Evolutionary conservation across 176 grass and related monocot species (phyloP).

Genomic region (Saccharum officinarum): DNA sequence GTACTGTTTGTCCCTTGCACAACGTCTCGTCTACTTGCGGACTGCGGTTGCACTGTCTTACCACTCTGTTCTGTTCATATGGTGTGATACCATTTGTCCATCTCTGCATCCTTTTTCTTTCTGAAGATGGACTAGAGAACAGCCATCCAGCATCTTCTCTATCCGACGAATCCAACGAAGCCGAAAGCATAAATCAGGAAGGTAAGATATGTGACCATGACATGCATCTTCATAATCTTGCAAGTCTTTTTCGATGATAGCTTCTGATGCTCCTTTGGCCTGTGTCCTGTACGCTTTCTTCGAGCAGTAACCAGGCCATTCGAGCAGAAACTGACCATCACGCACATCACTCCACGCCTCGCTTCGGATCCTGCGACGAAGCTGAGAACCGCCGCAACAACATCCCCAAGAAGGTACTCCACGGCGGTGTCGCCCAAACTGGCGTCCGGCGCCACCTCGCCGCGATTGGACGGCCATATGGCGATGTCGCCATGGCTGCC

Average conservation of each 20-base stretch:
- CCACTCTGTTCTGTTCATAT: neutral
- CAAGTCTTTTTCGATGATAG: neutral
- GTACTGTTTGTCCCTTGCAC: neutral
- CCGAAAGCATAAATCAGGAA: constrained; percentile 53
- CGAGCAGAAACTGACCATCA: constrained; percentile 54
- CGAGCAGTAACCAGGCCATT: constrained; percentile 40
- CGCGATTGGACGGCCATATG: constrained; percentile 46
- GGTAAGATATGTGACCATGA: constrained; percentile 38
- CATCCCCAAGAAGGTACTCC: constrained; percentile 54
- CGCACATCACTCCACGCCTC: constrained; percentile 55
- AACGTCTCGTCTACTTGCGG: neutral
- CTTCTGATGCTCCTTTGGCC: neutral
- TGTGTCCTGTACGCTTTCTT: neutral
- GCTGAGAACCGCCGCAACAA: constrained; percentile 52
- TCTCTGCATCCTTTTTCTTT: neutral
- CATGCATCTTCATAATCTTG: neutral
- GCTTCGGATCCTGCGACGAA: constrained; percentile 48
- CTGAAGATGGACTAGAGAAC: constrained; percentile 53
- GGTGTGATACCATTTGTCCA: neutral
- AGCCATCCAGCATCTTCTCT: constrained; percentile 37
- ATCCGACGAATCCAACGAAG: constrained; percentile 36
- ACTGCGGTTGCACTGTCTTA: neutral
- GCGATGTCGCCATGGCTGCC: constrained; percentile 70
- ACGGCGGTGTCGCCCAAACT: constrained; percentile 60
- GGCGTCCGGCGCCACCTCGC: constrained; percentile 60